Percentiles rank a stretch among this genome's conserved stretches.
These are phyloP conservation scores for Quercus wislizeni DNA, from an alignment of 306 rosid species.

Conservation along the genomic window DNA sequence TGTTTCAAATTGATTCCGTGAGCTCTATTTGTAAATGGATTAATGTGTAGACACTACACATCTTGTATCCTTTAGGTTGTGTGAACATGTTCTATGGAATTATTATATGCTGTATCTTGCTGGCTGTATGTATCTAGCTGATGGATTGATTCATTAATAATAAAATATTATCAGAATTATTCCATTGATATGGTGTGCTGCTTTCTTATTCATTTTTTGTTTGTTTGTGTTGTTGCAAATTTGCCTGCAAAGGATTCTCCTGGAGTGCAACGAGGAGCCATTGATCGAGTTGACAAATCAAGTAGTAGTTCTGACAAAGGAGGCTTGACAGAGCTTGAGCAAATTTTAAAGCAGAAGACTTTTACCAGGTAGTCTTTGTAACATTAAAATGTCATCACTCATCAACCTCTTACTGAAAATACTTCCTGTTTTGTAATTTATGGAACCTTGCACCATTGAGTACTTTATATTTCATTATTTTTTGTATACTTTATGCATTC, in stretches of 20 bases:
- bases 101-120: background rate
- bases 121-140: background rate
- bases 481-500: background rate
- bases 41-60: background rate
- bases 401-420: background rate
- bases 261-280: slow-evolving; percentile 38
- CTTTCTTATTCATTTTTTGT: background rate
- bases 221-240: slow-evolving; percentile 18
- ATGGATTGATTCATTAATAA: no score
- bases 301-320: slow-evolving; percentile 39
- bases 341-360: slow-evolving; percentile 79
- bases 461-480: background rate
- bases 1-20: background rate
- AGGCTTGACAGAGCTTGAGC: slow-evolving; percentile 67
- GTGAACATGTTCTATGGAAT: background rate
- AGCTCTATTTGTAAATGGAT: background rate
- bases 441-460: background rate
- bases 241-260: slow-evolving; percentile 36
- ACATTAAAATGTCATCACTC: background rate
- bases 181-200: background rate
- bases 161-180: no score
- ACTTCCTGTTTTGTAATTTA: background rate
- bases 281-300: slow-evolving; percentile 33
- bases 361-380: slow-evolving; percentile 65
- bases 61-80: background rate